These are phyloP conservation scores for Schizophyllum commune DNA, from an alignment of 1,284 basidiomycete species.

Conservation along the genomic window DNA sequence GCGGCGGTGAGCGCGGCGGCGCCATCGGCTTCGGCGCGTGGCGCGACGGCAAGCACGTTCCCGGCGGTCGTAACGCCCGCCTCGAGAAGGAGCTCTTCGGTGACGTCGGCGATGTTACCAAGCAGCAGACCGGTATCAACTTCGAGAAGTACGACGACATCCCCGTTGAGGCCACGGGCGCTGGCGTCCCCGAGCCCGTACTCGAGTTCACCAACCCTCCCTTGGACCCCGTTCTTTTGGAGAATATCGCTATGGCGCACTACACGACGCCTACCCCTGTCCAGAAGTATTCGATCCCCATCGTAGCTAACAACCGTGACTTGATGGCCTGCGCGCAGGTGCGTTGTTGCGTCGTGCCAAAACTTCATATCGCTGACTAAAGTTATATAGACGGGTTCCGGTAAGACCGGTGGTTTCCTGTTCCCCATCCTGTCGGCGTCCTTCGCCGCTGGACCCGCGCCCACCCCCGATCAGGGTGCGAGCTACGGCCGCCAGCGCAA, in stretches of 20 bases:
- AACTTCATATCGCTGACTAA: constrained; percentile 15
- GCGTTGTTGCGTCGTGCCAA: constrained; percentile 17
- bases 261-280: constrained; percentile 97
- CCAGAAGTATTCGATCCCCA: constrained; percentile 99
- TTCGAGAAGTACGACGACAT: constrained; percentile 99
- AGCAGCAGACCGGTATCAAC: constrained; percentile 96
- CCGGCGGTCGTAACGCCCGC: constrained; percentile 76
- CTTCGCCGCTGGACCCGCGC: constrained; percentile 76
- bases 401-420: constrained; percentile 98
- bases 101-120: constrained; percentile 75
- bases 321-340: constrained; percentile 99
- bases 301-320: constrained; percentile 87
- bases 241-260: constrained; percentile 90
- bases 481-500: constrained; percentile 71
- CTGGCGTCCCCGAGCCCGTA: constrained; percentile 92
- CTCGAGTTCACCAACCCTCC: constrained; percentile 84
- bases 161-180: constrained; percentile 96
- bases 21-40: constrained; percentile 73
- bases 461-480: constrained; percentile 51
- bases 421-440: constrained; percentile 98
- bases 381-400: constrained; percentile 82
- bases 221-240: constrained; percentile 87
- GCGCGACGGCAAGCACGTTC: constrained; percentile 85
- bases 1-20: constrained; percentile 40
- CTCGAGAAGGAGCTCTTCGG: constrained; percentile 97